These are phyloP conservation scores for Diaporthe destruens DNA, from an alignment of 2,329 filamentous ascomycete genomes.

Conservation along the genomic window DNA sequence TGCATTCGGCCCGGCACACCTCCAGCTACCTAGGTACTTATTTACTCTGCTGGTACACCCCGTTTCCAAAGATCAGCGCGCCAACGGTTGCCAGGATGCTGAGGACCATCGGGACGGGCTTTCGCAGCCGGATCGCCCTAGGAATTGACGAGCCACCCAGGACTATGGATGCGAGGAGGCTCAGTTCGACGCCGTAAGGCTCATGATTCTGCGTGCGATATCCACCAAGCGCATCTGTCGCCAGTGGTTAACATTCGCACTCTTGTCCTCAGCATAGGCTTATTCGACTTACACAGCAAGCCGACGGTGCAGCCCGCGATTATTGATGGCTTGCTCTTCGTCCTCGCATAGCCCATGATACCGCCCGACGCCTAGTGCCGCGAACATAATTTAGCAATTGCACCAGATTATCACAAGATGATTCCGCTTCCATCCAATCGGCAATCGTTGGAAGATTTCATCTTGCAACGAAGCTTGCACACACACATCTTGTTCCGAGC, in stretches of 20 bases:
- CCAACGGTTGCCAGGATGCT: conserved; percentile 85
- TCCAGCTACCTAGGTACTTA: conserved; percentile 5
- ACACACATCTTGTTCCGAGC: background rate
- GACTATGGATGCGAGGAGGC: conserved; percentile 87
- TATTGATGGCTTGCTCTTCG: conserved; percentile 88
- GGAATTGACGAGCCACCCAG: conserved; percentile 88
- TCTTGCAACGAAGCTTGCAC: too few species aligned
- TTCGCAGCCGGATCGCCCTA: conserved; percentile 83
- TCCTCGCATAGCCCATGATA: conserved; percentile 86
- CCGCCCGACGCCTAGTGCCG: conserved; percentile 77
- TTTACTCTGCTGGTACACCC: conserved; percentile 48
- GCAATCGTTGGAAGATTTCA: background rate
- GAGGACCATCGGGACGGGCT: conserved; percentile 85
- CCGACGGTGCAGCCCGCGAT: conserved; percentile 88
- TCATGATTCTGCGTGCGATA: conserved; percentile 81
- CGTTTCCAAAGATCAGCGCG: conserved; percentile 82
- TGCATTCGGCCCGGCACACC: background rate
- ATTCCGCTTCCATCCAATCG: background rate
- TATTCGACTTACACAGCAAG: conserved; percentile 62
- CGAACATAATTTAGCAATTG: conserved; percentile 7
- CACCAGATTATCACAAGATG: background rate
- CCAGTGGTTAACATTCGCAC: background rate
- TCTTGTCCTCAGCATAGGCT: background rate
- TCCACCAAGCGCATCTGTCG: conserved; percentile 79
- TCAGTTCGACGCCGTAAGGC: conserved; percentile 87